Percentiles rank a stretch among this genome's conserved stretches.
Conservation (phyloP, 2,329 filamentous ascomycete genomes). For the Pseudocercospora pini-densiflorae region DNA sequence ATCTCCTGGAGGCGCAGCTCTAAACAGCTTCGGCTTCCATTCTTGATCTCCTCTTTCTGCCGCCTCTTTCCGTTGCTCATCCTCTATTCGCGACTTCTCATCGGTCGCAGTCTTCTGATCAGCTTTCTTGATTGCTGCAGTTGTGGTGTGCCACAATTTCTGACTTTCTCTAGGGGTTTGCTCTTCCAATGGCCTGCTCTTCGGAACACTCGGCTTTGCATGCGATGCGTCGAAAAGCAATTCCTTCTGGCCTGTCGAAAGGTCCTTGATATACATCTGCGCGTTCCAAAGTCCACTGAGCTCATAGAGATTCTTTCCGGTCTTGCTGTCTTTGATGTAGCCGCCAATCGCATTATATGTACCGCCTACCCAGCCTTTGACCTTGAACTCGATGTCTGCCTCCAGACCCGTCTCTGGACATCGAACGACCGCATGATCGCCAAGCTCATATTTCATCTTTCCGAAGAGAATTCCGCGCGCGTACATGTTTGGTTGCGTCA, state of each 20-base stretch:
- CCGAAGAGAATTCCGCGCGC: constrained; percentile 95
- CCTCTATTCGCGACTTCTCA: constrained; percentile 96
- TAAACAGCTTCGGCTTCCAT: constrained; percentile 88
- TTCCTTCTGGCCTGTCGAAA: constrained; percentile 83
- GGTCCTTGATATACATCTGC: constrained; percentile 89
- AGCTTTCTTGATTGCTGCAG: constrained; percentile 77
- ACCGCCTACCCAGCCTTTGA: constrained; percentile 94
- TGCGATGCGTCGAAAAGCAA: constrained; percentile 85
- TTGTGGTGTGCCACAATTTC: constrained; percentile 80
- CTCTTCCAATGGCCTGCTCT: constrained; percentile 77
- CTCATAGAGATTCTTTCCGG: constrained; percentile 86
- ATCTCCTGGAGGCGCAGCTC: constrained; percentile 62
- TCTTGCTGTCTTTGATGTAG: constrained; percentile 83
- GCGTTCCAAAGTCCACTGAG: constrained; percentile 91
- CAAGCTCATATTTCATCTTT: constrained; percentile 99
- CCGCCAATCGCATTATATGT: constrained; percentile 97
- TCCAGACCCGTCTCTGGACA: constrained; percentile 86
- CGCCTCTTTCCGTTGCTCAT: constrained; percentile 87
- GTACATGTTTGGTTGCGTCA: constrained; percentile 99
- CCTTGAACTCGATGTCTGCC: constrained; percentile 97
- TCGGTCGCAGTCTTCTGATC: constrained; percentile 91
- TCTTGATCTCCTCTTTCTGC: constrained; percentile 78
- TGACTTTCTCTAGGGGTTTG: constrained; percentile 92
- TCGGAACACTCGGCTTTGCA: constrained; percentile 75
- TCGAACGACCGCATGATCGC: constrained; percentile 89